Base-by-base conservation (phyloP, 768 basidiomycete species). In the Glaciozyma antarctica region DNA sequence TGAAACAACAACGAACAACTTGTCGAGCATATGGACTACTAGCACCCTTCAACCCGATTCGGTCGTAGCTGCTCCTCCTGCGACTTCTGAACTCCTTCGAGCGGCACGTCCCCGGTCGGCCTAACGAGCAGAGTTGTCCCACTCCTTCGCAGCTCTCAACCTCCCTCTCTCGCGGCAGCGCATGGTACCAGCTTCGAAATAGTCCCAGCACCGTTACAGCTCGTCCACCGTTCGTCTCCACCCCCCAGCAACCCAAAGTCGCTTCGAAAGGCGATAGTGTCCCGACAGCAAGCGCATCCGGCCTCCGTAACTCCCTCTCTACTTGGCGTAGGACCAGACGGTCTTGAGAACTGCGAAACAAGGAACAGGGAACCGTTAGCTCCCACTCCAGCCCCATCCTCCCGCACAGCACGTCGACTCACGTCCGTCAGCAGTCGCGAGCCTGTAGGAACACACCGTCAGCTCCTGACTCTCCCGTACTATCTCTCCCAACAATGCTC, bases 301-400 rank as follows among this genome's bases (percentile, higher is more conserved):
- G 38, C 38, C 38, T 41, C 38, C 38, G 38, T 15, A 41, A 41
- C 38, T 41, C 38, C 34, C 48, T 15, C 22, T 71, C 83, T 86
- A 98, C 82, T 94, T 93, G 82, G 86, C 83, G 85, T 88, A 90
- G 71, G 86, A 87, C 91, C 91, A 98, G 77, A 91, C 90, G 78
- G 90, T 90, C 77, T 89, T 86, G 78, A 98, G 87, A 78, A 95
- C 93, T 97, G 74, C 34, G 69, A 48, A 57, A 17, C 5, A 5
- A 30, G 2, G 34, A 13, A 2, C 5, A 43, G 3, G 52, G 0
- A 28, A 28, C 22, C 10, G 22, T 55, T 24, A 57, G 43, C 56
- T 49, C 30, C 45, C n/a, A 16, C 13, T 24, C 26, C 30, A 34
- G 22, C 28, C 13, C 49, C 4, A 54, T 0, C 52, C 43, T 21